These are phyloP conservation scores for Boletus sp. DNA, from an alignment of 768 basidiomycete species.

Conservation along the genomic window DNA sequence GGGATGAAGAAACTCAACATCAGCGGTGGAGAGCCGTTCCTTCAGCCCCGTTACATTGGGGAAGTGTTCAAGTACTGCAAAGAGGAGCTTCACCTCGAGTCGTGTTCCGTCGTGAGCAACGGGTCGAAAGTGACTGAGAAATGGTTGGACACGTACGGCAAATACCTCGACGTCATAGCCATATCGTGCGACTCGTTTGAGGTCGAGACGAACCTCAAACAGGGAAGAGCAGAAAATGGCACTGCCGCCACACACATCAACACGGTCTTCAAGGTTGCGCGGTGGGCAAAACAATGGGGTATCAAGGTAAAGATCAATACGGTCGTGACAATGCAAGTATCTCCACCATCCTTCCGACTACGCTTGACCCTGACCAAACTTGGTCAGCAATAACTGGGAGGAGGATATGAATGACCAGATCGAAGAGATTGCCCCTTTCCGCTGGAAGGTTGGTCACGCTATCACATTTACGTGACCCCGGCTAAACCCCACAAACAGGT, in stretches of 20 bases:
- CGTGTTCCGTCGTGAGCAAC: constrained; percentile 34
- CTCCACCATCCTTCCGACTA: not conserved
- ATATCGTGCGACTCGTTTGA: constrained; percentile 19
- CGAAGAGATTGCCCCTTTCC: constrained; percentile 23
- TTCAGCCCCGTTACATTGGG: constrained; percentile 37
- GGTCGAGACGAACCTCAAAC: constrained; percentile 28
- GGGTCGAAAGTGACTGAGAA: constrained; percentile 41
- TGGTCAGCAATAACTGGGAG: constrained; percentile 29
- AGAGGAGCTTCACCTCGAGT: constrained; percentile 35
- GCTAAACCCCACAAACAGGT: constrained; percentile 15
- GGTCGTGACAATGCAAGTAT: constrained; percentile 26
- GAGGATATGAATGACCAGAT: constrained; percentile 37
- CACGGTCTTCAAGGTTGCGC: constrained; percentile 29
- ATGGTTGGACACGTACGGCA: constrained; percentile 39
- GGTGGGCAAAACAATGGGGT: constrained; percentile 28
- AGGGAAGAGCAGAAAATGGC: constrained; percentile 30
- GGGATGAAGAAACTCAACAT: constrained; percentile 39
- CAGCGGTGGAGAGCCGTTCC: constrained; percentile 38
- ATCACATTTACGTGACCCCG: not conserved
- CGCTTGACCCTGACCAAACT: not conserved
- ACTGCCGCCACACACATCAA: constrained; percentile 23
- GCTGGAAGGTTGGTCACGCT: constrained; percentile 33
- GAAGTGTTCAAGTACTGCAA: constrained; percentile 38
- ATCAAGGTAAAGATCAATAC: constrained; percentile 36
- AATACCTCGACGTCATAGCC: constrained; percentile 22